These are phyloP conservation scores for Metschnikowia hibisci DNA, from an alignment of 805 yeast genomes.

Conservation along the genomic window DNA sequence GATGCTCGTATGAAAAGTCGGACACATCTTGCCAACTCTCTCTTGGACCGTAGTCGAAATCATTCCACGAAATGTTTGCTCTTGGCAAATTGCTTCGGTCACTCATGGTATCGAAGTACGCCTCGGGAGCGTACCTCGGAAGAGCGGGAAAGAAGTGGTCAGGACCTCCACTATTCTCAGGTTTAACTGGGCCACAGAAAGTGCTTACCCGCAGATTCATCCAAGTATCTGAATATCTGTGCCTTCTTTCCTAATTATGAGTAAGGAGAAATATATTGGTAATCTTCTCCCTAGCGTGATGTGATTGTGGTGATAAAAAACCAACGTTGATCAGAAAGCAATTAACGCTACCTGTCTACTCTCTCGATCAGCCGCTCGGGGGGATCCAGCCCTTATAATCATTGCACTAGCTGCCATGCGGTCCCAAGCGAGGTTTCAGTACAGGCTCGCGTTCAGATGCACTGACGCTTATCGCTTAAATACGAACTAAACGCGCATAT, in stretches of 20 bases:
- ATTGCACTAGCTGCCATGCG: not conserved
- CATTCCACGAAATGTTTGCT: conserved; percentile 2
- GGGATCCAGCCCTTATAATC: not conserved
- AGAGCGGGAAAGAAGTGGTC: not conserved
- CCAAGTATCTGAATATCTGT: not conserved
- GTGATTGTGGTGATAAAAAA: no score
- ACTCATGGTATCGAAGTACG: conserved; percentile 2
- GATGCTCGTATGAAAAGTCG: conserved; percentile 1
- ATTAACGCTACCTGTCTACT: no score
- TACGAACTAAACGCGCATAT: conserved; percentile 5
- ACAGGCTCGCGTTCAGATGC: conserved; percentile 4
- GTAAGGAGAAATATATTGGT: no score
- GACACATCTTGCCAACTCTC: not conserved
- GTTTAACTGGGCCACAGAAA: not conserved
- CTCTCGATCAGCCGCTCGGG: no score
- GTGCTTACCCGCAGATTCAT: conserved; percentile 3
- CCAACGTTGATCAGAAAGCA: no score
- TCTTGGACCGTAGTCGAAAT: not conserved
- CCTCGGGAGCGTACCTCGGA: conserved; percentile 4
- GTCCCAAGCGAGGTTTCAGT: conserved; percentile 3
- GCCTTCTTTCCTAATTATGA: not conserved
- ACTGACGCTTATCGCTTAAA: conserved; percentile 1
- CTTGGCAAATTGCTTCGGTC: conserved; percentile 4
- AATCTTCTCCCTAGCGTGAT: no score
- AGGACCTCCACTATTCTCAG: not conserved